Evolutionary conservation across 345 rosid genomes (phyloP), one percentile per base, ranked within the genome.

Genomic region (Combretum micranthum): DNA sequence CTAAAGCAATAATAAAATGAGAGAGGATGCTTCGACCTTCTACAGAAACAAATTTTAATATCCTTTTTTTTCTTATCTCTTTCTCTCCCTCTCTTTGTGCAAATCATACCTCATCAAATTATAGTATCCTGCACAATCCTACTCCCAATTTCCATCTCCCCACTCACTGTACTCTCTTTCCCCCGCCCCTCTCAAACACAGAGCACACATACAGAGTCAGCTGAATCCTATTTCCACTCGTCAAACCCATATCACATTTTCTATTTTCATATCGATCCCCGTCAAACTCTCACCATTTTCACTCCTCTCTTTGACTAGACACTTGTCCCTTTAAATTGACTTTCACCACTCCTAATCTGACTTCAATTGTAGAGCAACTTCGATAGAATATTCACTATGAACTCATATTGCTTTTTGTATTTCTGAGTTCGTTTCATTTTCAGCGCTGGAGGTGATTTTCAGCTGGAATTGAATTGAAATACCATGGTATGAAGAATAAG

Each of bases 391-490:
- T 11, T 32, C 9, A 4, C 32, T 25, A 3, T 7, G 32, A 25
- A 25, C 32, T 25, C 32, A 25, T 25, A 25, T 4, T 32, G 39
- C 39, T 32, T 7, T 32, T 9, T 32, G 7, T 18, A 17, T 17
- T 49, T 49, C 19, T 13, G 6, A 70, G 14, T 22, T 52, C 3
- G 14, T 73, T 55, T 47, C 25, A 62, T 52, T 61, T 47, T 53
- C 59, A 62, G 48, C 60, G 60, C 65, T 67, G 46, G 56, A 64
- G 52, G 50, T 53, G 21, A n/a, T 18, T 26, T 44, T 61, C 60
- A 15, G 55, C 44, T 44, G 23, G 10, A 39, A 39, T 26, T 23
- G 26, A 14, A 45, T 37, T 44, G 18, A 37, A 47, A 64, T 16
- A 10, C 47, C 5, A 44, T 59, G 21, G 54, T 26, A n/a, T 20